phyloP scores from a whole-genome alignment of 2,329 filamentous ascomycete species.

The Sclerotinia subarctica region DNA sequence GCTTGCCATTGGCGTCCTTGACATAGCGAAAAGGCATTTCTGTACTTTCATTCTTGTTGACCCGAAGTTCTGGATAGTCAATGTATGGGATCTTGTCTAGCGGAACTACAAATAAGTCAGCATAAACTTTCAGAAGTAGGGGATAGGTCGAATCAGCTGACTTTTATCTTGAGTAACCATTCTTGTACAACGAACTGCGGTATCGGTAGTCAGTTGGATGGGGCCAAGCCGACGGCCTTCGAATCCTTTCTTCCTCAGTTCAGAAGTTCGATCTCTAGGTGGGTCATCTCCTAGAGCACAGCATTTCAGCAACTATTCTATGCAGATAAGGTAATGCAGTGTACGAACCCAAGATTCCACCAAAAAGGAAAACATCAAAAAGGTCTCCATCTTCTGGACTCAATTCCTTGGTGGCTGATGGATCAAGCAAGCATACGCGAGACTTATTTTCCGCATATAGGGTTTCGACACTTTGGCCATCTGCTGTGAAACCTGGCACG shows the following conservation, averaged over 20 bases:
- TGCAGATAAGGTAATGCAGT: conserved; percentile 8
- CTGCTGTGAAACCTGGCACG: conserved; percentile 64
- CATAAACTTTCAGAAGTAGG: neutral
- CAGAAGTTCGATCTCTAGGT: conserved; percentile 91
- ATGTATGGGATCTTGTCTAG: conserved; percentile 77
- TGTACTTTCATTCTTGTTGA: conserved; percentile 89
- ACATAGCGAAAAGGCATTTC: conserved; percentile 99
- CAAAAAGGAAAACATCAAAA: conserved; percentile 93
- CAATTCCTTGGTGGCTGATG: conserved; percentile 75
- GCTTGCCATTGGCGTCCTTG: conserved; percentile 66
- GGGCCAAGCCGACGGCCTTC: conserved; percentile 81
- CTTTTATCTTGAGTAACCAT: conserved; percentile 82
- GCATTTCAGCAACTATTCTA: conserved; percentile 26
- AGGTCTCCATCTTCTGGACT: conserved; percentile 74
- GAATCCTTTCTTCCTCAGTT: conserved; percentile 91
- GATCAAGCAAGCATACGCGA: conserved; percentile 85
- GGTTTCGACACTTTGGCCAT: conserved; percentile 76
- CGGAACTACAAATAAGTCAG: conserved; percentile 52
- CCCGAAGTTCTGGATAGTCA: conserved; percentile 84
- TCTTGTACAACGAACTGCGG: conserved; percentile 88
- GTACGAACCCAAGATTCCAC: conserved; percentile 80
- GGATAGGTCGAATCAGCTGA: conserved; percentile 43
- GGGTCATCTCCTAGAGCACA: conserved; percentile 75
- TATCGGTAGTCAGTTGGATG: conserved; percentile 98
- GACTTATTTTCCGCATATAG: conserved; percentile 70